Conservation (phyloP, 106 monocot genomes). For the Dendrobium officinale region DNA sequence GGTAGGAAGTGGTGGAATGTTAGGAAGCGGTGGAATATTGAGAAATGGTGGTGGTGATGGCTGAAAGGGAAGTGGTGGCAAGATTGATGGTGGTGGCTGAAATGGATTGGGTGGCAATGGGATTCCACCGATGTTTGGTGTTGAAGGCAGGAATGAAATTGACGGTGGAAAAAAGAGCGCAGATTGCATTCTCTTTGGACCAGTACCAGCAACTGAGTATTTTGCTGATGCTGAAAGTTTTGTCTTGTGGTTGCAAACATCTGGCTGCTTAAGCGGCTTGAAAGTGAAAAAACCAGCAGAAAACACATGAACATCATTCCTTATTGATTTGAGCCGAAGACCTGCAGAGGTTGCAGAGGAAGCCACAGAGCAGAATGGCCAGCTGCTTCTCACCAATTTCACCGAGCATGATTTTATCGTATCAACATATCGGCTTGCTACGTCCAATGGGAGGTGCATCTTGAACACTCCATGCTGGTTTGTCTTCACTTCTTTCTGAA, state of each 20-base stretch:
- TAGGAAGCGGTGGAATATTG: background rate
- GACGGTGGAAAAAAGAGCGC: constrained; percentile 11
- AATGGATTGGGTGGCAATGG: constrained; percentile 2
- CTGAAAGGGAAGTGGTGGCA: constrained; percentile 15
- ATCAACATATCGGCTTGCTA: constrained; percentile 3
- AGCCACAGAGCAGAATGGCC: constrained; percentile 44
- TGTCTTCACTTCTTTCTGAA: constrained; percentile 30
- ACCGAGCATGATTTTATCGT: constrained; percentile 33
- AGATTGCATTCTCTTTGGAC: constrained; percentile 12
- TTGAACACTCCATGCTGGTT: constrained; percentile 33
- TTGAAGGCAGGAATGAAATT: constrained; percentile 5
- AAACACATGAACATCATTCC: constrained; percentile 25
- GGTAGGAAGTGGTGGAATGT: background rate
- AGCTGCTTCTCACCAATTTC: constrained; percentile 18
- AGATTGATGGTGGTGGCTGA: background rate
- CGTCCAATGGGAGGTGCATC: constrained; percentile 14
- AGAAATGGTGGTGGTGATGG: constrained; percentile 17
- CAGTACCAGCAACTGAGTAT: background rate
- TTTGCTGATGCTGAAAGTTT: background rate
- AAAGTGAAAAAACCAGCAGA: constrained; percentile 60
- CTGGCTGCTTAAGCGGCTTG: constrained; percentile 36
- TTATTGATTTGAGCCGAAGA: constrained; percentile 7
- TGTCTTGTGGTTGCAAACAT: constrained; percentile 35
- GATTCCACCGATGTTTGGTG: background rate
- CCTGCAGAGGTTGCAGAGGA: constrained; percentile 15